Evolutionary conservation across 768 basidiomycete species (phyloP), one percentile per base, ranked within the genome.

Genomic region (Rhodotorula graminis): DNA sequence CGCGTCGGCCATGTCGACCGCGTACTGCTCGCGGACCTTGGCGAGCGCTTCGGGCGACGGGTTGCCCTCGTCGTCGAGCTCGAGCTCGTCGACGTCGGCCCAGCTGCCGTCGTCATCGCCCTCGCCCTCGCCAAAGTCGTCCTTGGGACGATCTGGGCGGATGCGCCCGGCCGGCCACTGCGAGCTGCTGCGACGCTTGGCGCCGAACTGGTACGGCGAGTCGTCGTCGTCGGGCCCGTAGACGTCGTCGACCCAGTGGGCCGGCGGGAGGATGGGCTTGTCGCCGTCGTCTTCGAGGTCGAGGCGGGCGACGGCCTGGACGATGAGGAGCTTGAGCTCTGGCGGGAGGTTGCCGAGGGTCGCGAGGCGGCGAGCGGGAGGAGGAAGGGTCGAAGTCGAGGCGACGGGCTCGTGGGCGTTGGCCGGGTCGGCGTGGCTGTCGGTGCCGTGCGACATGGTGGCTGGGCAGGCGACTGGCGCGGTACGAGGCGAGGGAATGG

Each of bases 261-360:
- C 37, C 5, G 4, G 37, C 37, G 37, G 37, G 37, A 9, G 37
- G 5, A 37, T 37, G 37, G 37, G 37, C 37, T 37, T 37, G 37
- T 37, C 37, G 9, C 37, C 37, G 9, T 37, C 37, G 37, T 37
- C 37, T 37, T 37, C 37, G 4, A 5, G 37, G 9, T 37, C 37
- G 37, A 37, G 37, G 37, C 37, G 37, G 6, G n/a, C 29, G 12
- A 67, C 66, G 25, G 68, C 60, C 16, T 23, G 12, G 7, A 72
- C 71, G 62, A 72, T 72, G 33, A 65, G 71, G 2, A 47, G 44
- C 47, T 72, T 72, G 49, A 72, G 63, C 61, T 72, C 71, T 16
- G 71, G 67, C 18, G 71, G 71, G n/a, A 72, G 57, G 21, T 44
- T 44, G 29, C 27, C n/a, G 58, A 65, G 64, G 21, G 37, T 61